Evolutionary conservation across 805 yeast species (phyloP), one percentile per base, ranked within the genome.

Genomic region (Starmerella sp.): DNA sequence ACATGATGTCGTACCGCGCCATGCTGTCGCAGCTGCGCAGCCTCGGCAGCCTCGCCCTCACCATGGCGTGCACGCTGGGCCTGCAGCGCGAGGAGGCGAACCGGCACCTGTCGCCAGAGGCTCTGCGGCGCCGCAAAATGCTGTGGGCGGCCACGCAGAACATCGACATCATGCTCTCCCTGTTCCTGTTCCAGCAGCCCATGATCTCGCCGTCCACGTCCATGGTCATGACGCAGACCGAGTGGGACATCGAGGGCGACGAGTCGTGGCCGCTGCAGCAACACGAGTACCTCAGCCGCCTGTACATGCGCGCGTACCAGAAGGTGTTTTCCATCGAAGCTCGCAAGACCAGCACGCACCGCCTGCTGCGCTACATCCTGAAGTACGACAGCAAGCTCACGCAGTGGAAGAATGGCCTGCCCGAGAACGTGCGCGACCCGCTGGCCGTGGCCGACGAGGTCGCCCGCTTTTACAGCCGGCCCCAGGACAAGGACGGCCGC

Each of bases 11-110:
- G 11, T 52, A 44, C 22, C 51, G 35, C 35, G 57, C 38, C 45
- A 62, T 57, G 54, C 65, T 39, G 28, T 52, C 61, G 5, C 61
- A 51, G 51, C 60, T 42, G 50, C 72, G 69, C 52, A 67, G 72
- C 50, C 60, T 79, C 15, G 63, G 73, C 5, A 64, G 78, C 1
- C 71, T 76, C 1, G 78, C 80, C 6, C 72, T 78, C 5, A 69
- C 82, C 57, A 75, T 73, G 57, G 83, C 83, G 0, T 77, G 75
- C 48, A 82, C 78, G 41, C 61, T 80, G 63, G 86, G 86, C 0
- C 68, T 84, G 6, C 79, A 82, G 59, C 67, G 80, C 52, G 66
- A 66, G 4, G 83, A 79, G 47, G 61, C 75, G 2, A 72, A 73
- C 51, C 60, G 65, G 4, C 71, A 73, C 1, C 56, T 78, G 15